A percentile compares a stretch with the other conserved stretches of the same genome.
Conservation (phyloP, 345 rosid genomes). For the Melastoma malabathricum region DNA sequence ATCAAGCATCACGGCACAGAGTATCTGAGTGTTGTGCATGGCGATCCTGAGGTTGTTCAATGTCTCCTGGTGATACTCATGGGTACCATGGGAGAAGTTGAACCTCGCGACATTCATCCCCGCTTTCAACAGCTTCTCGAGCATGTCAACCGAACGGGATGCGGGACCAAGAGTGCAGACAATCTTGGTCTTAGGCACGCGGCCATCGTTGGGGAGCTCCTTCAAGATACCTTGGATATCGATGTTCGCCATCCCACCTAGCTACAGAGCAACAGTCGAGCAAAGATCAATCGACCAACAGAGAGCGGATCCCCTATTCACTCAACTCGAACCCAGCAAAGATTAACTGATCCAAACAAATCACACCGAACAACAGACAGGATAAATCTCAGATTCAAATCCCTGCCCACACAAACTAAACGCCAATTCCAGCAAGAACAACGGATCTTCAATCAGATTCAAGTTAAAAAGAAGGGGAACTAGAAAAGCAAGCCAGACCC, state of each 20-base stretch:
- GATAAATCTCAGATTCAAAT: too few relatives aligned
- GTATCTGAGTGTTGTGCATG: conserved; percentile 55
- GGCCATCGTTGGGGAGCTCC: conserved; percentile 44
- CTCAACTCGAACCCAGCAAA: too few relatives aligned
- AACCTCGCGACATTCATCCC: conserved; percentile 98
- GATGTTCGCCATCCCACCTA: conserved; percentile 55
- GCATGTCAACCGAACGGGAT: conserved; percentile 67
- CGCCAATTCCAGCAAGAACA: too few relatives aligned
- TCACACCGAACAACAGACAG: too few relatives aligned
- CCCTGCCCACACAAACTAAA: too few relatives aligned
- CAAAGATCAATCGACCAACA: too few relatives aligned
- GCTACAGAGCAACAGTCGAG: too few relatives aligned
- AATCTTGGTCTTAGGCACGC: conserved; percentile 74
- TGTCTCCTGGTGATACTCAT: conserved; percentile 81
- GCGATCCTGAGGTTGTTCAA: conserved; percentile 62
- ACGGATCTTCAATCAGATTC: too few relatives aligned
- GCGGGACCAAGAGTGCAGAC: conserved; percentile 94
- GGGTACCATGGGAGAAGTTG: conserved; percentile 97
- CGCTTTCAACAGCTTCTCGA: conserved; percentile 77
- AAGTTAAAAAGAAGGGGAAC: too few relatives aligned
- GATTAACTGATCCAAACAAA: too few relatives aligned
- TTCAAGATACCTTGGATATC: conserved; percentile 71
- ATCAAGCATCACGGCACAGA: conserved; percentile 71
- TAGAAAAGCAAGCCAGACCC: too few relatives aligned
- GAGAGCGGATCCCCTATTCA: too few relatives aligned